A percentile compares a stretch with the other conserved stretches of the same genome.
Conservation (phyloP, 2,329 filamentous ascomycete species). For the Aspergillus pseudonomiae region DNA sequence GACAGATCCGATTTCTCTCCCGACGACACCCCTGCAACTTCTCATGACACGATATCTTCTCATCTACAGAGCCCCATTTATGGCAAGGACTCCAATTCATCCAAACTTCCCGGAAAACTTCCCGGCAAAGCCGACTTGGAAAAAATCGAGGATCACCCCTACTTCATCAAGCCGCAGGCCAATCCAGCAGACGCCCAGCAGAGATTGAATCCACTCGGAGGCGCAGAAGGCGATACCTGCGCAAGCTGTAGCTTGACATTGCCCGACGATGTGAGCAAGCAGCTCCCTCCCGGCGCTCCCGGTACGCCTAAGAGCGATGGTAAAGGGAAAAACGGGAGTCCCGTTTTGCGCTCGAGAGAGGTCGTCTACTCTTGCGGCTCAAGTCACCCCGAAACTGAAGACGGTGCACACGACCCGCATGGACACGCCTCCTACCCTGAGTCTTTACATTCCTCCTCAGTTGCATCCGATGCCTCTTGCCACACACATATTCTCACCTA, state of each 20-base stretch:
- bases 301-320: conserved; percentile 54
- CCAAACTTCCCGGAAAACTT: conserved; percentile 17
- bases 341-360: conserved; percentile 58
- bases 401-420: conserved; percentile 39
- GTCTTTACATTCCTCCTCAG: conserved; percentile 44
- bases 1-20: conserved; percentile 43
- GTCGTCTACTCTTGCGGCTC: conserved; percentile 55
- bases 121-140: conserved; percentile 26
- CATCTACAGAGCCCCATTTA: conserved; percentile 23
- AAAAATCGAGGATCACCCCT: conserved; percentile 54
- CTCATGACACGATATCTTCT: conserved; percentile 33
- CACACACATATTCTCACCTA: conserved; percentile 62
- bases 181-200: conserved; percentile 46
- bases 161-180: conserved; percentile 48
- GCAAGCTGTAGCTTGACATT: conserved; percentile 61
- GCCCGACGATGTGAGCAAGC: conserved; percentile 57
- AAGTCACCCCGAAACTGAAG: conserved; percentile 40
- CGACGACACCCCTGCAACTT: conserved; percentile 44
- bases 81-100: conserved; percentile 20
- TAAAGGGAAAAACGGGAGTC: conserved; percentile 54
- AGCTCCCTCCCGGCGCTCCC: conserved; percentile 56
- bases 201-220: conserved; percentile 45
- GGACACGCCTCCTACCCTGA: conserved; percentile 41
- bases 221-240: conserved; percentile 56
- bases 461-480: conserved; percentile 49